Percentiles rank a stretch among this genome's conserved stretches.
These are phyloP conservation scores for Capsella rubella DNA, from an alignment of 441 rosid genomes.

Conservation along the genomic window DNA sequence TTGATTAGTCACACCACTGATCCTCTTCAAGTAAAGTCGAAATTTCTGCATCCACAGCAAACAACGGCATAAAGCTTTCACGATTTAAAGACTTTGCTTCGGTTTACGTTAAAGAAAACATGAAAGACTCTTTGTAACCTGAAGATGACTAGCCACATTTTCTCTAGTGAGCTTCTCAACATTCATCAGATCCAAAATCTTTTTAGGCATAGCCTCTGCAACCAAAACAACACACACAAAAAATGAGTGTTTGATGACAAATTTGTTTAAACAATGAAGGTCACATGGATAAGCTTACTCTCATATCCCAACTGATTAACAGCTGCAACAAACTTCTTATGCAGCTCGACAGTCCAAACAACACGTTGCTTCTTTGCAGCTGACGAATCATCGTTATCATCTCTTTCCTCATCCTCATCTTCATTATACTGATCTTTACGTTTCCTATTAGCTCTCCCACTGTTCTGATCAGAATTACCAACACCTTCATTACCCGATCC, in stretches of 20 bases:
- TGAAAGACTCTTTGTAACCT: slow-evolving; percentile 47
- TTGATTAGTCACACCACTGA: slow-evolving; percentile 74
- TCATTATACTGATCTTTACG: slow-evolving; percentile 58
- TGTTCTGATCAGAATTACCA: slow-evolving; percentile 51
- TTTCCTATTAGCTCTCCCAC: slow-evolving; percentile 41
- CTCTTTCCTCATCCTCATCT: slow-evolving; percentile 61
- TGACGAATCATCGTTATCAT: slow-evolving; percentile 62
- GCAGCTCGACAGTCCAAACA: slow-evolving; percentile 73
- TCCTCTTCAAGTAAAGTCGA: slow-evolving; percentile 82
- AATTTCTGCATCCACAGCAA: slow-evolving; percentile 66
- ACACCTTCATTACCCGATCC: slow-evolving; percentile 48
- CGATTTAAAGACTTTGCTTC: slow-evolving; percentile 6
- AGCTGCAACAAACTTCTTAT: slow-evolving; percentile 73
- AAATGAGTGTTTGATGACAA: not conserved
- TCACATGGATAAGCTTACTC: slow-evolving; percentile 55
- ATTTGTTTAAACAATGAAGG: slow-evolving; percentile 15
- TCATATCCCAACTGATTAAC: slow-evolving; percentile 71
- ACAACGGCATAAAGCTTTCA: slow-evolving; percentile 37
- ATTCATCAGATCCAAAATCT: slow-evolving; percentile 77
- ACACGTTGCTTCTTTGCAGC: slow-evolving; percentile 71
- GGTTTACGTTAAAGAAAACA: not conserved
- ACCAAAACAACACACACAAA: slow-evolving; percentile 36
- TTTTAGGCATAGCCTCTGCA: slow-evolving; percentile 84
- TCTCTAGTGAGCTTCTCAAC: slow-evolving; percentile 81
- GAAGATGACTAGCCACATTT: slow-evolving; percentile 83